A percentile compares a stretch with the other conserved stretches of the same genome.
Evolutionary conservation across 1,139 yeast species (phyloP).

Genomic region (Hyphopichia pseudoburtonii): DNA sequence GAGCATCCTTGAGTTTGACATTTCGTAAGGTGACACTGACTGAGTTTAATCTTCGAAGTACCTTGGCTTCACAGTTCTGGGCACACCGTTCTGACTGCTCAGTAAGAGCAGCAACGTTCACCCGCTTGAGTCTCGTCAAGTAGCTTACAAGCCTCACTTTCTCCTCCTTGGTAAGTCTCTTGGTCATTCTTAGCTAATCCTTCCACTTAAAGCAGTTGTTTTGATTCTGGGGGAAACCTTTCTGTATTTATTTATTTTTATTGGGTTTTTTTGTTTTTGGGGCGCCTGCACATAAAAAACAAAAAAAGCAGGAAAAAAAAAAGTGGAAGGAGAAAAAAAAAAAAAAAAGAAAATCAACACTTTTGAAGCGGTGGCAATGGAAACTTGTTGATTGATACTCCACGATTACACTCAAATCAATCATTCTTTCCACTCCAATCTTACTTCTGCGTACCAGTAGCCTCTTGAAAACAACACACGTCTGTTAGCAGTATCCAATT

Average conservation of each 20-base stretch:
- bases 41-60: constrained; percentile 35
- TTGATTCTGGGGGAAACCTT: no score
- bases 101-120: constrained; percentile 17
- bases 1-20: constrained; percentile 35
- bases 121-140: constrained; percentile 20
- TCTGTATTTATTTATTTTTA: neutral
- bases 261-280: neutral
- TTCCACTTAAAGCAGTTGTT: neutral
- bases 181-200: neutral
- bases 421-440: no score
- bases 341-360: neutral
- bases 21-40: constrained; percentile 45
- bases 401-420: no score
- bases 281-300: neutral
- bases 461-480: no score
- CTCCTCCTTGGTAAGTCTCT: constrained; percentile 31
- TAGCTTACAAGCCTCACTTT: constrained; percentile 32
- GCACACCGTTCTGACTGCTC: constrained; percentile 18
- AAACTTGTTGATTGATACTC: neutral
- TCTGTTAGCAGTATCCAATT: no score
- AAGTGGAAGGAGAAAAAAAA: no score
- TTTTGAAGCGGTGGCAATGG: constrained; percentile 17
- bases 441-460: no score
- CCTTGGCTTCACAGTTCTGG: constrained; percentile 24
- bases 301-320: neutral